Conservation (phyloP, 495 filamentous ascomycete genomes). For the Hyphodiscus hymeniophilus region DNA sequence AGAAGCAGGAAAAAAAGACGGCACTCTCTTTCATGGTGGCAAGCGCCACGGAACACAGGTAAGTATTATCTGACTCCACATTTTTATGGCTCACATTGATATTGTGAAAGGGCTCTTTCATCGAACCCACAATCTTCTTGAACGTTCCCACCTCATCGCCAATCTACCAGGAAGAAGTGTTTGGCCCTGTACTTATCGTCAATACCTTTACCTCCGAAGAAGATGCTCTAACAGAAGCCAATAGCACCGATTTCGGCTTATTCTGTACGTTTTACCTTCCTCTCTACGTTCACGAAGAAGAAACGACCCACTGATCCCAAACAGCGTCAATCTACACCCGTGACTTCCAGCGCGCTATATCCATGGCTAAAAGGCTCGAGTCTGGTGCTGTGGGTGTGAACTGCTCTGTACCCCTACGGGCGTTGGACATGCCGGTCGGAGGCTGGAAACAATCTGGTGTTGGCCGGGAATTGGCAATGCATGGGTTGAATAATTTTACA, state of each 20-base stretch:
- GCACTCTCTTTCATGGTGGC: no score
- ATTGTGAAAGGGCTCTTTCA: conserved; percentile 39
- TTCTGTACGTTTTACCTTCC: no score
- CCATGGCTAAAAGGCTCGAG: conserved; percentile 76
- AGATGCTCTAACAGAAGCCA: conserved; percentile 40
- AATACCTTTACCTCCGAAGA: conserved; percentile 46
- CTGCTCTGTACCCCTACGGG: conserved; percentile 66
- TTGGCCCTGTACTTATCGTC: conserved; percentile 42
- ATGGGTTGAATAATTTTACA: conserved; percentile 32
- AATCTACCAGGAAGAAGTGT: conserved; percentile 43
- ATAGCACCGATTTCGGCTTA: conserved; percentile 42
- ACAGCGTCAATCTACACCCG: no score
- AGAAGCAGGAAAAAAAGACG: no score
- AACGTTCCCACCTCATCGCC: conserved; percentile 32
- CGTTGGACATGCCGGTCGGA: conserved; percentile 53
- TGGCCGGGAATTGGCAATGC: conserved; percentile 35
- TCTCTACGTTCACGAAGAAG: no score
- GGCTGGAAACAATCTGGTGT: conserved; percentile 42
- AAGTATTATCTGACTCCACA: no score
- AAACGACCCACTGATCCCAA: no score
- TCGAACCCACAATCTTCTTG: conserved; percentile 41
- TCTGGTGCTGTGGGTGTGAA: conserved; percentile 95
- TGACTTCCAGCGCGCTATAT: conserved; percentile 70
- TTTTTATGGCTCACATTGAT: no score
- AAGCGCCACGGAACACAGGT: no score